Base-by-base conservation (phyloP, 192 early-diverging fungal genomes). In the Coemansia sp. region DNA sequence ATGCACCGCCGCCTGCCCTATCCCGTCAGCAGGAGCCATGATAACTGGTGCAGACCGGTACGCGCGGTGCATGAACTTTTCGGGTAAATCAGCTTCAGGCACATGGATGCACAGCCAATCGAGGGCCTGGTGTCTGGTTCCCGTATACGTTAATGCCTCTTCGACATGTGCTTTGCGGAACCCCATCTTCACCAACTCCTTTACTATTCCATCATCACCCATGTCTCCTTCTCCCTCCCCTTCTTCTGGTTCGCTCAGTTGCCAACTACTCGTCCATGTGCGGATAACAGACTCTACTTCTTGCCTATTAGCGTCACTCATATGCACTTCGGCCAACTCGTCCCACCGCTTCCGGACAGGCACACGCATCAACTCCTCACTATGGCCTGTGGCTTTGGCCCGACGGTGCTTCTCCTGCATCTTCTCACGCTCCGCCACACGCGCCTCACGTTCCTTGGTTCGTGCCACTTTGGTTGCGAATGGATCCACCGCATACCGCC, bases 41-140 rank as follows among this genome's bases (percentile, higher is more conserved):
- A 72, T 34, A n/a, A 55, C 28, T 0, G 48, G 48, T 2, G 77
- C 58, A 1, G 75, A 45, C 3, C 59, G 40, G 42, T 77, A 74
- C 21, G 18, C 42, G 33, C 69, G 71, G 1, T 53, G 64, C 68
- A 75, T 40, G 13, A 84, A 63, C 30, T 67, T 55, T 5, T 46
- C 29, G 10, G 83, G 83, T 58, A 80, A 62, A 79, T 89, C 95
- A 71, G 92, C 92, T 62, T 97, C 95, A 12, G 95, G 93, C 18
- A 97, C 89, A 75, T 97, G 90, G 18, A 94, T 62, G 58, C 90
- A 91, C 43, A 97, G 85, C 95, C 95, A 96, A 58, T 96, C 90
- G 8, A 95, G 59, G 1, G 88, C 88, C 4, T 76, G 60, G 0
- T 71, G 66, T 7, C 74, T 64, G 55, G 87, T 77, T 6, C 64